These are phyloP conservation scores for Fraxinus nigra DNA, from an alignment of 305 asterid species.

Conservation along the genomic window DNA sequence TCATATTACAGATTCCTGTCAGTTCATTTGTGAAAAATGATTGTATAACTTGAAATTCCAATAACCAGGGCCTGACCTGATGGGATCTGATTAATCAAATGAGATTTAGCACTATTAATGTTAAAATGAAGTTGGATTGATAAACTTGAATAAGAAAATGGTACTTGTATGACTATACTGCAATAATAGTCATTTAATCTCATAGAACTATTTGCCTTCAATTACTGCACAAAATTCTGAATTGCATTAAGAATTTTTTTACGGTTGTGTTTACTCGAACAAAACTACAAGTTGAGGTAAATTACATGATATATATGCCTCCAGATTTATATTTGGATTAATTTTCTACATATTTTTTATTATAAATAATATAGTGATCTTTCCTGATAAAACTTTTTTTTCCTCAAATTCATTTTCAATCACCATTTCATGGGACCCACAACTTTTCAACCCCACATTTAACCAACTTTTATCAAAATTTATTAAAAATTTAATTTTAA, in stretches of 20 bases:
- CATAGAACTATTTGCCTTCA: not conserved
- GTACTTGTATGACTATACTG: not conserved
- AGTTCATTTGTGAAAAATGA: not conserved
- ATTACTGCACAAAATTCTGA: not conserved
- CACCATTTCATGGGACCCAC: not conserved
- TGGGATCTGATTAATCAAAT: not conserved
- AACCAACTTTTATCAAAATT: not conserved
- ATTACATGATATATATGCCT: not conserved
- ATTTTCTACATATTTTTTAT: not conserved
- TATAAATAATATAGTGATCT: not conserved
- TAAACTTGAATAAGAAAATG: not conserved
- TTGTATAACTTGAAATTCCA: not conserved
- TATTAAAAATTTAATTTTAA: not conserved
- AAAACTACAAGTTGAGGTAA: not conserved
- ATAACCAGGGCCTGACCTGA: not conserved
- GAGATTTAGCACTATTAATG: not conserved
- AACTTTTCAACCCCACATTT: not conserved
- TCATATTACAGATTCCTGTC: not conserved
- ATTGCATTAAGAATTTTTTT: not conserved
- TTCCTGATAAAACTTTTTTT: not conserved
- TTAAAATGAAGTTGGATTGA: not conserved
- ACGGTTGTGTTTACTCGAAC: not conserved
- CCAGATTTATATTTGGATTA: not conserved
- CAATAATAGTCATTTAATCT: not conserved
- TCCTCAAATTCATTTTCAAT: not conserved